Evolutionary conservation across 306 rosid species (phyloP).

Genomic region (Cucumis hystrix): DNA sequence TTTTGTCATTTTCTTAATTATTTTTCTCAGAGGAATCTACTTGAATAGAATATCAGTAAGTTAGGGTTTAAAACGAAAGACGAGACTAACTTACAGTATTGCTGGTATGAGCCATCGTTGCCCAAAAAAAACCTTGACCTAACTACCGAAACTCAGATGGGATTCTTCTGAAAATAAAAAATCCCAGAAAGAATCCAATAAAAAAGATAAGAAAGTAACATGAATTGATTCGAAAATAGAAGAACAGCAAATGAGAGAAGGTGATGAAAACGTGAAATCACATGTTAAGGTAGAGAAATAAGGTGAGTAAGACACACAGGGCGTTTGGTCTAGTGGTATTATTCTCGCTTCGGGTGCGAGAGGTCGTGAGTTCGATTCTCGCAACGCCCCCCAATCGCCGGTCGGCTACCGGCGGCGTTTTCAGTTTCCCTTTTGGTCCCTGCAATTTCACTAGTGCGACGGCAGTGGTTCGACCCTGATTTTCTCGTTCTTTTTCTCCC

Average conservation of each 20-base stretch:
- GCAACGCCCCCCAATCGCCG: constrained; percentile 28
- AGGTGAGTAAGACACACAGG: background rate
- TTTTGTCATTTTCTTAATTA: too few species aligned
- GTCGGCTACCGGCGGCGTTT: background rate
- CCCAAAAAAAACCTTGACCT: background rate
- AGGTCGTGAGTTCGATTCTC: constrained; percentile 64
- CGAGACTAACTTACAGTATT: constrained; percentile 39
- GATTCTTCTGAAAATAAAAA: background rate
- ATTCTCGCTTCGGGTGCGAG: constrained; percentile 69
- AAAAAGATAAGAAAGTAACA: background rate
- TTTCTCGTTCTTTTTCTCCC: background rate
- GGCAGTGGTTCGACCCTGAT: background rate
- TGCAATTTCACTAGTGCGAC: background rate
- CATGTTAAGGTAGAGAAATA: too few species aligned
- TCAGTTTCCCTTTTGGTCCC: background rate
- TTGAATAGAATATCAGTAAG: background rate
- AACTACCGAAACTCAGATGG: background rate
- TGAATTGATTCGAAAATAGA: background rate
- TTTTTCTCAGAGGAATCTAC: background rate
- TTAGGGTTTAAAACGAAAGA: background rate
- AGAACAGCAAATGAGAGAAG: background rate
- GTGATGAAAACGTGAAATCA: background rate
- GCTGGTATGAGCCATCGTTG: constrained; percentile 46
- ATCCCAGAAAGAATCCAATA: background rate
- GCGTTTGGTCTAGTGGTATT: constrained; percentile 77